Evolutionary conservation across 371 early-diverging fungal species (phyloP), one percentile per base, ranked within the genome.

Genomic region (Nematocida minor): DNA sequence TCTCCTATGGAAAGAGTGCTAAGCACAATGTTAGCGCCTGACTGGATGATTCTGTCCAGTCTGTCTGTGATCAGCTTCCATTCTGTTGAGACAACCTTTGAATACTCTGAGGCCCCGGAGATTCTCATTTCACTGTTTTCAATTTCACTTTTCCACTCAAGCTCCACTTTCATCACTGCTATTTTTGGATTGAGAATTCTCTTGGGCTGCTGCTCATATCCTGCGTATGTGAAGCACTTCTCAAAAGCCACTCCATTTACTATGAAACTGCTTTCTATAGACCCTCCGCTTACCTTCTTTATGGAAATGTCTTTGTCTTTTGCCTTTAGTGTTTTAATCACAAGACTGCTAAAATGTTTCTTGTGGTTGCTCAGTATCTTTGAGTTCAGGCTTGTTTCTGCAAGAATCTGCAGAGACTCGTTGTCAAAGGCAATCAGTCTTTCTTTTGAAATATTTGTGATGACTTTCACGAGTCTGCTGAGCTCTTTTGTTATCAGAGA

Each of bases 41-140:
- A 91, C 29, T 90, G 89, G 46, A 94, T 92, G 82, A 97, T 95
- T 55, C 91, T 91, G 80, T 97, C 96, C 42, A 99, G 88, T 87
- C 96, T 97, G 79, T 96, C 93, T 86, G 91, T 94, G 81, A 99
- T 96, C 77, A 99, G 94, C 81, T 88, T 87, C 97, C 97, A 99
- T 85, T 99, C 99, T 60, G 97, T 96, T 84, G 97, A 96, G 18
- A 99, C 98, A 82, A 97, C 92, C 54, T 92, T 91, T 88, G 97
- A 94, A 87, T 97, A 99, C 80, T 97, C 96, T 67, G 88, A 84
- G 18, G 96, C 95, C 80, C 91, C 90, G 69, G 94, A 92, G 29
- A 99, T 91, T 55, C 95, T 89, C 64, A 97, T 93, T 89, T 97
- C 98, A n/a, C 97, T 96, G 85, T 99, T 99, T 82, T 99, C 98